These are phyloP conservation scores for Thelonectria blattea DNA, from an alignment of 2,329 filamentous ascomycete species.

Conservation along the genomic window DNA sequence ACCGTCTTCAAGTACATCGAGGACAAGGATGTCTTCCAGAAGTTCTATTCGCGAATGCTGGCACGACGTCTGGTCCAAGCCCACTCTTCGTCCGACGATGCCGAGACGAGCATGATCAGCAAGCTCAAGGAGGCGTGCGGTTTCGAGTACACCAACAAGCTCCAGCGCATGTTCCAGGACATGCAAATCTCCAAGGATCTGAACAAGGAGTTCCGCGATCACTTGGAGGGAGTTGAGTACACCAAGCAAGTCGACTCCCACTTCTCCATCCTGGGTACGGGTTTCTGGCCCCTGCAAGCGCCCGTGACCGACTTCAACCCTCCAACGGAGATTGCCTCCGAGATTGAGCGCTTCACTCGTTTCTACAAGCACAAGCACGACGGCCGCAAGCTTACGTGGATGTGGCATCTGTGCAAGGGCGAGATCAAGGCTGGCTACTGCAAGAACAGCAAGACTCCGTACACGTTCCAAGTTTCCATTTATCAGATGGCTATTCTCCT, in stretches of 20 bases:
- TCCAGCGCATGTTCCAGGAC: constrained; percentile 99
- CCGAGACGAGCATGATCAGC: constrained; percentile 99
- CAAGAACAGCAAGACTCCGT: constrained; percentile 87
- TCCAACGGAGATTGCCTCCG: constrained; percentile 81
- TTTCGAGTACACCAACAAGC: constrained; percentile 99
- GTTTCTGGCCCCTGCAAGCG: constrained; percentile 93
- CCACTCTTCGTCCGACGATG: constrained; percentile 94
- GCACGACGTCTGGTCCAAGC: constrained; percentile 93
- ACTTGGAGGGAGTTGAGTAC: constrained; percentile 61
- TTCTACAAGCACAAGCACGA: constrained; percentile 98
- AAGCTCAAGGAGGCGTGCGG: constrained; percentile 98
- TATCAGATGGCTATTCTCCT: constrained; percentile 98
- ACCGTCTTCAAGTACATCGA: constrained; percentile 99
- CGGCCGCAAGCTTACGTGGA: constrained; percentile 94
- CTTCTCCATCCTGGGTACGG: constrained; percentile 92
- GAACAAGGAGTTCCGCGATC: constrained; percentile 86
- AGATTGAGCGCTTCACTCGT: constrained; percentile 85
- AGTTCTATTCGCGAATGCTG: constrained; percentile 97
- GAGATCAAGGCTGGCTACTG: constrained; percentile 94
- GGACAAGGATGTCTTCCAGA: constrained; percentile 99
- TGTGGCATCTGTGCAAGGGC: constrained; percentile 98
- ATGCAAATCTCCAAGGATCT: constrained; percentile 99
- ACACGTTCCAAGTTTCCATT: constrained; percentile 95
- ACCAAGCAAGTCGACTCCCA: constrained; percentile 80
- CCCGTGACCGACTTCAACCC: constrained; percentile 89